Evolutionary conservation across 2,329 filamentous ascomycete species (phyloP).

Genomic region (Alternaria ventricosa): DNA sequence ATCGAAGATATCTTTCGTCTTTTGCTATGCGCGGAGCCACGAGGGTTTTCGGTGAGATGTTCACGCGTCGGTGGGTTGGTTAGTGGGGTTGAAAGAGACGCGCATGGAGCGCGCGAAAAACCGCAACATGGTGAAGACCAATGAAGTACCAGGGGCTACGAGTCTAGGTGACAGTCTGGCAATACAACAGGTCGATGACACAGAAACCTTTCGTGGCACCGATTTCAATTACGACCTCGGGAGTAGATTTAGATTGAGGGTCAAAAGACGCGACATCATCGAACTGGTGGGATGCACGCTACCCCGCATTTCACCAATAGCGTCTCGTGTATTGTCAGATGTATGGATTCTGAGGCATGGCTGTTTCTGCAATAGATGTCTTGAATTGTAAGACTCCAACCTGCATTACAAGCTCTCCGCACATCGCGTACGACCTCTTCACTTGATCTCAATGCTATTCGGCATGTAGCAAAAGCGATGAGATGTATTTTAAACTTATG

Average conservation of each 20-base stretch:
- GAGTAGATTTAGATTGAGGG: not conserved
- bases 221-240: not conserved
- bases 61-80: not conserved
- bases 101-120: not conserved
- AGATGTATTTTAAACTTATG: not conserved
- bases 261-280: conserved; percentile 1
- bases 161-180: not conserved
- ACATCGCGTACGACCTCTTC: not conserved
- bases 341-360: not conserved
- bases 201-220: not conserved
- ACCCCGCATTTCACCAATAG: conserved; percentile 20
- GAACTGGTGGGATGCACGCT: conserved; percentile 14
- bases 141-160: not conserved
- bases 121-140: not conserved
- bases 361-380: not conserved
- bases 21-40: not conserved
- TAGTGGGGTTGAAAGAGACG: conserved; percentile 3
- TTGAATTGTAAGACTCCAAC: not conserved
- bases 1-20: not conserved
- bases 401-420: not conserved
- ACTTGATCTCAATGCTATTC: not conserved
- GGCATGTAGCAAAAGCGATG: not conserved
- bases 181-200: not conserved
- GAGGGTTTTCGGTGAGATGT: not conserved
- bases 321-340: conserved; percentile 2